phyloP scores from a whole-genome alignment of 73 alveolate species.

The Uronychia setigera region DNA sequence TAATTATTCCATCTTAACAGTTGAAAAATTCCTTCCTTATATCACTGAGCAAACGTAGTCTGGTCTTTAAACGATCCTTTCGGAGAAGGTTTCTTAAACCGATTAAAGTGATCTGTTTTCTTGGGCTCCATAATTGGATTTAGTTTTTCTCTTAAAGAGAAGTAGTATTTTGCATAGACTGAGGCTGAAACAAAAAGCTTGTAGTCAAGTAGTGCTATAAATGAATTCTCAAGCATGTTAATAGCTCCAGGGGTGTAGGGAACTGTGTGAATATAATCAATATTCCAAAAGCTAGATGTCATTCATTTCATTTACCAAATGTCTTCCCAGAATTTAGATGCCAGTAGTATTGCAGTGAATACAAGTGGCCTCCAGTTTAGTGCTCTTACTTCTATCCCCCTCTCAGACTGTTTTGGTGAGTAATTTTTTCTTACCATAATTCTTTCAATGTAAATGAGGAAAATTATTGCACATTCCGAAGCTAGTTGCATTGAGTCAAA shows the following conservation, averaged over 20 bases:
- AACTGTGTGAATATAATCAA: slow-evolving; percentile 23
- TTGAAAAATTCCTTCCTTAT: no score
- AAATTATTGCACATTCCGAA: slow-evolving; percentile 36
- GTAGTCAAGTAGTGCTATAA: neutral
- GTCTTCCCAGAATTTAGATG: slow-evolving; percentile 26
- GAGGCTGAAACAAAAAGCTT: neutral
- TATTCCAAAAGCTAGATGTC: slow-evolving; percentile 50
- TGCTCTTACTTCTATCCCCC: slow-evolving; percentile 15
- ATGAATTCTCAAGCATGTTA: slow-evolving; percentile 1
- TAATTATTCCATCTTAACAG: neutral
- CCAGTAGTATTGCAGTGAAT: slow-evolving; percentile 8
- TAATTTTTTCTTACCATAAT: slow-evolving; percentile 24
- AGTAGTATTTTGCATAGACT: neutral
- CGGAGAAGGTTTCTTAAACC: neutral
- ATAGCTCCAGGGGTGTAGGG: slow-evolving; percentile 3
- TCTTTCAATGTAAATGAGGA: slow-evolving; percentile 53
- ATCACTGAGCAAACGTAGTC: no score
- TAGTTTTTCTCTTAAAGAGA: neutral
- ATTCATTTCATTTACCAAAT: neutral
- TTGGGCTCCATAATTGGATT: neutral
- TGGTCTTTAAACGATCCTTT: neutral
- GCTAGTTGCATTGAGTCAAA: slow-evolving; percentile 37
- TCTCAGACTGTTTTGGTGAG: neutral
- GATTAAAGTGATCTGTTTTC: neutral
- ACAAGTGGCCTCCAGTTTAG: slow-evolving; percentile 48